Evolutionary conservation across 306 rosid species (phyloP).

Genomic region (Rubus parviflorus): DNA sequence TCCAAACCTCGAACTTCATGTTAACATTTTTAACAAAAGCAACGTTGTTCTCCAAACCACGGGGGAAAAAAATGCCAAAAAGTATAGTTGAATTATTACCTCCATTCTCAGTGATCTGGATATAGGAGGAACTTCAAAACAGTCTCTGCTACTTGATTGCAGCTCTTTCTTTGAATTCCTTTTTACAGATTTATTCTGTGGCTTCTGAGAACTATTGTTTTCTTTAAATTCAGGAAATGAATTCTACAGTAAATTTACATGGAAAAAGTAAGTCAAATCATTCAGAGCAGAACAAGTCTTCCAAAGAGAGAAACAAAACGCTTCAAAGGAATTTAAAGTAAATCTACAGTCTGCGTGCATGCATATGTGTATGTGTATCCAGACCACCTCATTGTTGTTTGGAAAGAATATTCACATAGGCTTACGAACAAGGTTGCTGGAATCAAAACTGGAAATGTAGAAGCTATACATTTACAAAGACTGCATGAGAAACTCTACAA

Average conservation of each 20-base stretch:
- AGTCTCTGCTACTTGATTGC: constrained; percentile 19
- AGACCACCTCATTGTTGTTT: background rate
- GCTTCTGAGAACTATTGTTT: constrained; percentile 15
- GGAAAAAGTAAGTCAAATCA: background rate
- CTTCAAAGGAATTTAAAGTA: background rate
- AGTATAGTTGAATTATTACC: constrained; percentile 21
- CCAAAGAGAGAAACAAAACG: background rate
- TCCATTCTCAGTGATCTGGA: constrained; percentile 14
- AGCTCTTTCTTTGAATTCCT: constrained; percentile 25
- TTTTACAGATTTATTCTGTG: constrained; percentile 19
- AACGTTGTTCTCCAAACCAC: background rate
- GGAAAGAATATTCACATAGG: background rate
- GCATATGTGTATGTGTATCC: background rate
- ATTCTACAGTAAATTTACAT: constrained; percentile 22
- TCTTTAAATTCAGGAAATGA: constrained; percentile 22
- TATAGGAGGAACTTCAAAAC: constrained; percentile 28
- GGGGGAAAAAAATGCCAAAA: background rate
- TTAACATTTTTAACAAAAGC: background rate
- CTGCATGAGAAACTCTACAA: background rate
- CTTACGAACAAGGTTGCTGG: background rate
- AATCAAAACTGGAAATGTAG: background rate
- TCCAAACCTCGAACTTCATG: background rate
- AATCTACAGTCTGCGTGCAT: background rate
- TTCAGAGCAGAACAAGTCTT: background rate
- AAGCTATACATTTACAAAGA: background rate